These are phyloP conservation scores for Meyerozyma elateridarum DNA, from an alignment of 1,139 yeast genomes.

Conservation along the genomic window DNA sequence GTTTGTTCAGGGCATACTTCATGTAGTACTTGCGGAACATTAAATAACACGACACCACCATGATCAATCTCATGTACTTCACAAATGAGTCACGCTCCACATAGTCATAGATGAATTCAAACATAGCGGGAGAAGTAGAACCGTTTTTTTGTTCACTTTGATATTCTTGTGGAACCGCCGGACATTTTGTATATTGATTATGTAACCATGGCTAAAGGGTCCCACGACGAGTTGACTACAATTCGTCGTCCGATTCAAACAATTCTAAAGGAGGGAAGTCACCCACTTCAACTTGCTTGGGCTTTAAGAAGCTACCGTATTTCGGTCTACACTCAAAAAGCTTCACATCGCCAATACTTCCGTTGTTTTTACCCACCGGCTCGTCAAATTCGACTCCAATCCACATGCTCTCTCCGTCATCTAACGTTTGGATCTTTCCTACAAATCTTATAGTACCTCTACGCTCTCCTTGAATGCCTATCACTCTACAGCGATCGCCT, in stretches of 20 bases:
- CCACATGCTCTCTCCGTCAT: slow-evolving; percentile 39
- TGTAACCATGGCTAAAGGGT: neutral
- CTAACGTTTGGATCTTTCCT: slow-evolving; percentile 63
- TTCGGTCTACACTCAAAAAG: slow-evolving; percentile 33
- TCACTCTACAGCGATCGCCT: slow-evolving; percentile 38
- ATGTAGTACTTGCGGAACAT: slow-evolving; percentile 34
- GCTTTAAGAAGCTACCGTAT: slow-evolving; percentile 51
- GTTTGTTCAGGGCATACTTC: slow-evolving; percentile 32
- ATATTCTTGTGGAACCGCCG: too few relatives aligned
- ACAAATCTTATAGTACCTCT: slow-evolving; percentile 64
- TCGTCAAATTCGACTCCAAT: slow-evolving; percentile 47
- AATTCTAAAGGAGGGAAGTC: slow-evolving; percentile 46
- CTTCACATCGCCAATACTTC: slow-evolving; percentile 29
- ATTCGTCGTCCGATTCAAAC: slow-evolving; percentile 38
- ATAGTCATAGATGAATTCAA: slow-evolving; percentile 34
- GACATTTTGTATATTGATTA: too few relatives aligned
- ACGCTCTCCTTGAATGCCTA: slow-evolving; percentile 49
- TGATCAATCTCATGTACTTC: slow-evolving; percentile 36
- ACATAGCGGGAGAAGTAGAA: slow-evolving; percentile 14
- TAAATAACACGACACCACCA: slow-evolving; percentile 33
- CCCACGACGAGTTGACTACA: slow-evolving; percentile 2
- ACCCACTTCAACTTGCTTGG: slow-evolving; percentile 47
- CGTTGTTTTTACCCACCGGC: slow-evolving; percentile 45
- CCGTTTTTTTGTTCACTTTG: neutral
- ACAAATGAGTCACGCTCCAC: slow-evolving; percentile 30